Percentiles rank a stretch among this genome's conserved stretches.
Evolutionary conservation across 2,329 filamentous ascomycete species (phyloP).

Genomic region (Calycina herbarum): DNA sequence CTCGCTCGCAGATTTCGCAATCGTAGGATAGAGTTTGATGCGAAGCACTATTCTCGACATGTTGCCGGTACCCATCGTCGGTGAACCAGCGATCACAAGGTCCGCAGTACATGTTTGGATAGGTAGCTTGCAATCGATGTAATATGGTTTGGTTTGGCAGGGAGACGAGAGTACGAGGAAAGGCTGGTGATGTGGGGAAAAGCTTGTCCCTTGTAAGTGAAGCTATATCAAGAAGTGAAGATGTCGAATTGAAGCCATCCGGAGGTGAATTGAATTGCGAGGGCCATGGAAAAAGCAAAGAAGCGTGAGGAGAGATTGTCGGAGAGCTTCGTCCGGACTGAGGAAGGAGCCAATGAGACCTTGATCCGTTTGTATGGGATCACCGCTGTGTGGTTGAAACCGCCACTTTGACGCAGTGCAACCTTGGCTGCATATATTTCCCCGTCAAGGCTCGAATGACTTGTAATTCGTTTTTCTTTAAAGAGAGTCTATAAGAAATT

Average conservation of each 20-base stretch:
- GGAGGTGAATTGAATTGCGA: neutral
- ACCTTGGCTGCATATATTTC: neutral
- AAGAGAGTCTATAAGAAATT: too few relatives aligned
- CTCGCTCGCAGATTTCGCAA: slow-evolving; percentile 23
- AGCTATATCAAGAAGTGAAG: too few relatives aligned
- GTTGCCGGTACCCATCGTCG: neutral
- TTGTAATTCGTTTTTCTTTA: too few relatives aligned
- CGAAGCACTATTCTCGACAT: neutral
- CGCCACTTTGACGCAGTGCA: neutral
- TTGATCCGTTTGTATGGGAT: neutral
- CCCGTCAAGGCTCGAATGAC: too few relatives aligned
- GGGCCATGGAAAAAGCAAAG: neutral
- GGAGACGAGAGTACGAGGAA: neutral
- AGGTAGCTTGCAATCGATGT: neutral
- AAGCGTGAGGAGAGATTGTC: neutral
- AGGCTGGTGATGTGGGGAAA: neutral
- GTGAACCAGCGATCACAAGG: neutral
- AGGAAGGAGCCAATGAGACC: neutral
- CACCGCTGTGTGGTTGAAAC: neutral
- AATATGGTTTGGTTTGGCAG: neutral
- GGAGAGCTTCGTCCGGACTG: neutral
- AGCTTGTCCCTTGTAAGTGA: neutral
- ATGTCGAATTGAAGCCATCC: neutral
- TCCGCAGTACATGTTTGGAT: neutral
- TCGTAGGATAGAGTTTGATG: slow-evolving; percentile 18